These are phyloP conservation scores for Hamamelis virginiana DNA, from an alignment of 164 flowering plant species.

Conservation along the genomic window DNA sequence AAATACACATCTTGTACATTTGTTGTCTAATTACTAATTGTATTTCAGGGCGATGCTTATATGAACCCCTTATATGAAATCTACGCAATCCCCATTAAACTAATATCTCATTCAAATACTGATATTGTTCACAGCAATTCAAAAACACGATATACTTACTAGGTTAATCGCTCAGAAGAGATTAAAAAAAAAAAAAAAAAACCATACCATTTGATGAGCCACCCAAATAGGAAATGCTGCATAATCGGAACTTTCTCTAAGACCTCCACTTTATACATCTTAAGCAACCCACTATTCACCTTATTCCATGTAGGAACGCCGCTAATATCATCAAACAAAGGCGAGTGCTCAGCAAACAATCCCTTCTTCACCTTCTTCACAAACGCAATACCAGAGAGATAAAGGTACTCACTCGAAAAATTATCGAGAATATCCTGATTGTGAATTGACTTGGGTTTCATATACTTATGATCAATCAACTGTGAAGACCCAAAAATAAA, in stretches of 20 bases:
- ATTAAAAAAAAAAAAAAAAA: not conserved
- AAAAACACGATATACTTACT: not conserved
- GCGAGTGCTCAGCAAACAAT: slow-evolving; percentile 86
- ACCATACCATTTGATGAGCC: slow-evolving; percentile 40
- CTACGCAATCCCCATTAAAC: too few relatives aligned
- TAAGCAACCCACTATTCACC: slow-evolving; percentile 83
- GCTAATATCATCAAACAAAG: slow-evolving; percentile 88
- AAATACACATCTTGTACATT: too few relatives aligned
- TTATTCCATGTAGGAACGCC: slow-evolving; percentile 92
- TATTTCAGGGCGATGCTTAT: too few relatives aligned
- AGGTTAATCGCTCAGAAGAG: not conserved
- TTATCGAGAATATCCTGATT: slow-evolving; percentile 86
- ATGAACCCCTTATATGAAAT: too few relatives aligned
- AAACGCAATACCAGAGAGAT: slow-evolving; percentile 70
- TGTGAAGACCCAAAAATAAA: slow-evolving; percentile 94
- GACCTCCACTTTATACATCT: slow-evolving; percentile 45
- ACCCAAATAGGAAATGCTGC: slow-evolving; percentile 49
- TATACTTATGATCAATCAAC: slow-evolving; percentile 93
- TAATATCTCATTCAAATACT: too few relatives aligned
- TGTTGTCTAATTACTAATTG: not conserved
- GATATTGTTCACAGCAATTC: too few relatives aligned
- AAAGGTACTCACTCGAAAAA: slow-evolving; percentile 73
- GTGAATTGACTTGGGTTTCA: slow-evolving; percentile 97
- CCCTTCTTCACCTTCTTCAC: slow-evolving; percentile 96
- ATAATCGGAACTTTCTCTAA: slow-evolving; percentile 48